Conservation (phyloP, 768 basidiomycete genomes). For the Phlebiopsis flavidoalba region DNA sequence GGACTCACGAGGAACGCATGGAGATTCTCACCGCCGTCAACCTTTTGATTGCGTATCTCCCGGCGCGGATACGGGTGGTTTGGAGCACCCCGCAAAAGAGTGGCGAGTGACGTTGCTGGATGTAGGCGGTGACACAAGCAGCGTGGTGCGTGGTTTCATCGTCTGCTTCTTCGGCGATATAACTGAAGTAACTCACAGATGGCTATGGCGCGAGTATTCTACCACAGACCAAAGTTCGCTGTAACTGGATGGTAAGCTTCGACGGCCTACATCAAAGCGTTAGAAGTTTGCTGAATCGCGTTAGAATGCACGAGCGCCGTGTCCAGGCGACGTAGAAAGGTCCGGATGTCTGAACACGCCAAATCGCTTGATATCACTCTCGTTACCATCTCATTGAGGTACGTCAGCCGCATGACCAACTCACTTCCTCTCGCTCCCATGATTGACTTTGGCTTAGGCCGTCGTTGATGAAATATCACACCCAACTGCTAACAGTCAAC, state of each 20-base stretch:
- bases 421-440: background rate
- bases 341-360: slow-evolving; percentile 88
- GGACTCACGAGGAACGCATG: slow-evolving; percentile 65
- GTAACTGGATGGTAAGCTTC: slow-evolving; percentile 73
- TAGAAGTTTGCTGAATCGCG: background rate
- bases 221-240: slow-evolving; percentile 78
- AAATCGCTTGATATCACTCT: slow-evolving; percentile 87
- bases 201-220: slow-evolving; percentile 91
- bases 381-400: slow-evolving; percentile 89
- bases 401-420: slow-evolving; percentile 15
- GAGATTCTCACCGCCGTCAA: slow-evolving; percentile 78
- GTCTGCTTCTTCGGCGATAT: background rate
- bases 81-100: slow-evolving; percentile 86
- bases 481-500: slow-evolving; percentile 71
- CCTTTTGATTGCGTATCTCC: slow-evolving; percentile 82
- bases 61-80: slow-evolving; percentile 68
- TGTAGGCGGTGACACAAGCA: slow-evolving; percentile 98
- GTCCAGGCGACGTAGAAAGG: slow-evolving; percentile 95
- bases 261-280: slow-evolving; percentile 7
- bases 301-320: slow-evolving; percentile 93
- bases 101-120: slow-evolving; percentile 96
- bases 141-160: slow-evolving; percentile 27
- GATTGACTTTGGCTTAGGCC: slow-evolving; percentile 44
- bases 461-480: slow-evolving; percentile 85
- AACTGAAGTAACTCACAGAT: slow-evolving; percentile 44